These are phyloP conservation scores for Nicotiana otophora DNA, from an alignment of 257 asterid genomes.

Conservation along the genomic window DNA sequence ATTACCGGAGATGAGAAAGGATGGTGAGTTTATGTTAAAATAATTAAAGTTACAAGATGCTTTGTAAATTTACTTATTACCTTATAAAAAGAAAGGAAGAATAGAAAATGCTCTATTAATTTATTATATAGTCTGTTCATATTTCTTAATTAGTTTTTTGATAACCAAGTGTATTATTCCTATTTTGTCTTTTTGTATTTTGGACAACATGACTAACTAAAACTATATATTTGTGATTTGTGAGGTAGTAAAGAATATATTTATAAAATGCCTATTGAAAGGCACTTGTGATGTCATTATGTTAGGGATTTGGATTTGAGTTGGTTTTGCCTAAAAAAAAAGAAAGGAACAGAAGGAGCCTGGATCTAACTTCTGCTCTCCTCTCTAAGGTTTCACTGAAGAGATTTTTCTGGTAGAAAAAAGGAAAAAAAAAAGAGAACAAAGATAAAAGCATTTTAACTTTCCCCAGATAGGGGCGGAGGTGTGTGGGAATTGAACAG, in stretches of 20 bases:
- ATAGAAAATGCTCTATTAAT: background rate
- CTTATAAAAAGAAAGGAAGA: background rate
- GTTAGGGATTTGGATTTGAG: background rate
- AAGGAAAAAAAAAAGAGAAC: background rate
- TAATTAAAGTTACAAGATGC: background rate
- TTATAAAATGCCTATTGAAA: background rate
- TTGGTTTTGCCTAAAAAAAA: background rate
- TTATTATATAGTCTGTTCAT: background rate
- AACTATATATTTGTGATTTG: background rate
- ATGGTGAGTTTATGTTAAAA: conserved; percentile 50
- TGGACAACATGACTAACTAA: background rate
- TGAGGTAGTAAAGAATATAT: background rate
- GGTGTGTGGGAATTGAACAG: background rate
- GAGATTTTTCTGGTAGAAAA: background rate
- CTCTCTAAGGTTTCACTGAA: background rate
- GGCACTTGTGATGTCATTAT: background rate
- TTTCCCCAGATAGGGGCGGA: background rate
- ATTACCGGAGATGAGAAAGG: conserved; percentile 94
- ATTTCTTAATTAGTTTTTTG: background rate
- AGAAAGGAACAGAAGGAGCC: background rate
- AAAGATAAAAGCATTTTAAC: background rate
- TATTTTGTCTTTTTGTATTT: background rate
- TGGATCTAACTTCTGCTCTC: background rate
- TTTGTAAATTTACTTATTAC: background rate
- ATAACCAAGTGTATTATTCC: background rate